Percentiles rank a stretch among this genome's conserved stretches.
phyloP scores from a whole-genome alignment of 495 filamentous ascomycete species.

The Penicillium ucsense region DNA sequence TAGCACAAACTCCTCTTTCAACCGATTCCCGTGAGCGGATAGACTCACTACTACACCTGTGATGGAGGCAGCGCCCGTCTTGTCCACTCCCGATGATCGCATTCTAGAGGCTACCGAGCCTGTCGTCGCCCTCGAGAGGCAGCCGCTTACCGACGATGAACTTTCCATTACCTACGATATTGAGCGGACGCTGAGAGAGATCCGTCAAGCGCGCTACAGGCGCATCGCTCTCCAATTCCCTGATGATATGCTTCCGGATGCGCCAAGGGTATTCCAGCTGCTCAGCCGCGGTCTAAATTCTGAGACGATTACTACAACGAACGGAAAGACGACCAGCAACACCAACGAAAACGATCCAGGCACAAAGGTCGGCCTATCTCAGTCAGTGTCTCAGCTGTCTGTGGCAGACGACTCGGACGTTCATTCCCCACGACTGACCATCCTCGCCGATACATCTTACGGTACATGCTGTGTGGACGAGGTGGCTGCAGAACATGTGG shows the following conservation, averaged over 20 bases:
- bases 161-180: conserved; percentile 79
- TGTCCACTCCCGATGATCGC: conserved; percentile 81
- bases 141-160: conserved; percentile 54
- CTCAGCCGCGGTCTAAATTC: conserved; percentile 51
- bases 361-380: conserved; percentile 9
- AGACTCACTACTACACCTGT: not conserved
- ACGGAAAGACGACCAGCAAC: conserved; percentile 5
- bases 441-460: conserved; percentile 94
- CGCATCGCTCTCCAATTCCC: conserved; percentile 90
- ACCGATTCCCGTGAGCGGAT: not conserved
- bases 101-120: conserved; percentile 50
- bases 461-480: conserved; percentile 97
- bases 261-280: conserved; percentile 64
- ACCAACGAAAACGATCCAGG: conserved; percentile 9
- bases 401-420: conserved; percentile 18
- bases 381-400: conserved; percentile 23
- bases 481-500: conserved; percentile 87
- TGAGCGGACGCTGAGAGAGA: conserved; percentile 65
- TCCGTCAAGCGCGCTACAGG: conserved; percentile 57
- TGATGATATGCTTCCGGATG: conserved; percentile 81
- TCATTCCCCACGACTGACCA: conserved; percentile 53
- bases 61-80: conserved; percentile 53
- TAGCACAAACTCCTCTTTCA: conserved; percentile 3
- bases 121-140: conserved; percentile 20
- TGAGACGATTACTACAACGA: conserved; percentile 11